Conservation (phyloP, 2,329 filamentous ascomycete species). For the Corynespora cassiicola region DNA sequence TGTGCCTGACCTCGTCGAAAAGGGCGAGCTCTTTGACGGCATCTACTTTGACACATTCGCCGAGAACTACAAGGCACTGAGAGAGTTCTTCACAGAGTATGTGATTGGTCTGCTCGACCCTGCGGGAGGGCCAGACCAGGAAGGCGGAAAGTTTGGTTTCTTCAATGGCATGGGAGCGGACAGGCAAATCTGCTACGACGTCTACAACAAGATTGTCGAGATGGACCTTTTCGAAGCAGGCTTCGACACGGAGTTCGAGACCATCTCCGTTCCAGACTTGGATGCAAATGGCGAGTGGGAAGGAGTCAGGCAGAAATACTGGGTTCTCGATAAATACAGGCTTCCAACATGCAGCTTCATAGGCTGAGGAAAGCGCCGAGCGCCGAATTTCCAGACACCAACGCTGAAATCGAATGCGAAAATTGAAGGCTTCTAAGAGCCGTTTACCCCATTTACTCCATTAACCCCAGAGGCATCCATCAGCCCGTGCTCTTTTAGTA, state of each 20-base stretch:
- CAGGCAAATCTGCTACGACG: constrained; percentile 91
- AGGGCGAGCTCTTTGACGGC: constrained; percentile 53
- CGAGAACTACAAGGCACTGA: constrained; percentile 86
- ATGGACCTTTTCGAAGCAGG: constrained; percentile 89
- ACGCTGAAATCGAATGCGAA: constrained; percentile 9
- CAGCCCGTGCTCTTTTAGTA: constrained; percentile 44
- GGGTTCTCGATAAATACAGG: constrained; percentile 81
- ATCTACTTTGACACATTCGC: constrained; percentile 98
- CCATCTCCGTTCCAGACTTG: constrained; percentile 75
- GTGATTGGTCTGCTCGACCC: constrained; percentile 79
- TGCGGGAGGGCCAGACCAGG: constrained; percentile 42
- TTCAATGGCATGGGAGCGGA: constrained; percentile 87
- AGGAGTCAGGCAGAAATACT: constrained; percentile 86
- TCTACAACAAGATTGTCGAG: constrained; percentile 88
- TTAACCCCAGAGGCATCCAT: constrained; percentile 37
- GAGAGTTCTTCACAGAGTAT: constrained; percentile 85
- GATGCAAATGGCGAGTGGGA: constrained; percentile 81
- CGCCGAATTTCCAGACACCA: constrained; percentile 15
- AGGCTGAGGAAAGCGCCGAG: constrained; percentile 56
- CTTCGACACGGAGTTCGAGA: constrained; percentile 86
- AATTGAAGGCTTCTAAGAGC: constrained; percentile 12
- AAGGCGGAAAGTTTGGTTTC: constrained; percentile 65
- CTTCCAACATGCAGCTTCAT: constrained; percentile 78
- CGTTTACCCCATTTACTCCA: constrained; percentile 19
- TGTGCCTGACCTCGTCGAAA: constrained; percentile 51